These are phyloP conservation scores for Myxozyma kluyveri DNA, from an alignment of 805 yeast species.

Conservation along the genomic window DNA sequence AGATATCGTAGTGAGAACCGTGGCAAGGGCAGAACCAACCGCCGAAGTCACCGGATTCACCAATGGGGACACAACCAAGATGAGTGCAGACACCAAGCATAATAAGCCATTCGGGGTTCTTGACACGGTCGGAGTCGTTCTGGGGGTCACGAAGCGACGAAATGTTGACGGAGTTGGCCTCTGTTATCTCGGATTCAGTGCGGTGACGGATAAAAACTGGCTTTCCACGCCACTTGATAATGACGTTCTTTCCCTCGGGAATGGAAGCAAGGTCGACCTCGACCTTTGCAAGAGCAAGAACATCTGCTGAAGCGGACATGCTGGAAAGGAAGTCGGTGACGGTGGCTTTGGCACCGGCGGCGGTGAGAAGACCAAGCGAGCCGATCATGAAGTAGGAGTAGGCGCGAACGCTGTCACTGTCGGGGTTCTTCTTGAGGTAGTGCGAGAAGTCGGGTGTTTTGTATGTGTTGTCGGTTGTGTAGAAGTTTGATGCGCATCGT, in stretches of 20 bases:
- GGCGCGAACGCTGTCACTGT: constrained; percentile 76
- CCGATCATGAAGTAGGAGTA: constrained; percentile 98
- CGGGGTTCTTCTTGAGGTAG: constrained; percentile 67
- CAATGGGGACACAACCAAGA: constrained; percentile 99
- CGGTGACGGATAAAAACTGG: constrained; percentile 99
- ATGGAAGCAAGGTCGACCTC: constrained; percentile 91
- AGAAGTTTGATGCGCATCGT: constrained; percentile 25
- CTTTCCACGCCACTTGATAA: constrained; percentile 99
- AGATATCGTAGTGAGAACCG: constrained; percentile 99
- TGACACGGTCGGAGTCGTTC: constrained; percentile 85
- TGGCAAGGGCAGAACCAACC: constrained; percentile 99
- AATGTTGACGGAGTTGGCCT: constrained; percentile 84
- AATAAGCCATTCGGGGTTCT: constrained; percentile 96
- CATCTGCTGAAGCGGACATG: constrained; percentile 98
- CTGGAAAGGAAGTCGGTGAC: constrained; percentile 72
- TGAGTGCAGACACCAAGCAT: constrained; percentile 99
- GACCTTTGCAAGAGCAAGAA: constrained; percentile 98
- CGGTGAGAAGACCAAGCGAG: constrained; percentile 78
- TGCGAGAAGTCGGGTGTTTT: constrained; percentile 31
- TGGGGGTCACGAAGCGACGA: constrained; percentile 88
- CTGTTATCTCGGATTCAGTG: constrained; percentile 86
- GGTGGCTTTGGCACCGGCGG: constrained; percentile 91
- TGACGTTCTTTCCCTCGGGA: constrained; percentile 97
- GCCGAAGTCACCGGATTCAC: constrained; percentile 99
- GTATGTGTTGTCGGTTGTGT: constrained; percentile 32